Base-by-base conservation (phyloP, 495 filamentous ascomycete genomes). In the Tuber borchii region DNA sequence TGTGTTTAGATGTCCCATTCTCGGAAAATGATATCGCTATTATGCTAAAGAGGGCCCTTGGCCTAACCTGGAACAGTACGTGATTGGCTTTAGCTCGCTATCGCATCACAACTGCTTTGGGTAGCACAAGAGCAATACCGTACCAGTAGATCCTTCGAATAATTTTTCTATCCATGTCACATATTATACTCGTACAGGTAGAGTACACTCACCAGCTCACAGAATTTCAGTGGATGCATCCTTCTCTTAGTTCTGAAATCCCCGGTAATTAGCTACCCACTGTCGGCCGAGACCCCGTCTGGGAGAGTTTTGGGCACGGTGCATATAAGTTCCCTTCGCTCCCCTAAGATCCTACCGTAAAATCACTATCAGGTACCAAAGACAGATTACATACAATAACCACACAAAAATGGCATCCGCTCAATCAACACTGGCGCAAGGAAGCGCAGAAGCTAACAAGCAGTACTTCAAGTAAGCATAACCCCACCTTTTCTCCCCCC, bases 391-490 rank as follows among this genome's bases (percentile, higher is more conserved):
- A 17, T 65, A 17, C 12, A 6, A 31, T 17, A 65, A 14, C 12
- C 31, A 17, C 16, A 65, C n/a, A 34, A 61, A 17, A 65, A 65
- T 65, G 26, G 26, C 12, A 8, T 65, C 56, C 2, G 17, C 56
- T 34, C 56, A 65, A 34, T 5, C 26, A 65, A 65, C 56, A 14
- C 34, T 65, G 2, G 56, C 26, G 19, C 56, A 65, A 34, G 56
- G 26, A 26, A 65, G 56, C 34, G 42, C 77, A n/a, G 78, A 79
- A 65, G 73, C n/a, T 19, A 79, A 79, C 40, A 79, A 70, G 68
- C 74, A 75, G 43, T 79, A 73, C 46, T 79, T 79, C 40, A 79
- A 79, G 78, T 79, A 79, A 19, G 6, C 75, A 51, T 26, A 46
- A 12, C 46, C 70, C 48, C 40, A 16, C 37, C 45, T 12, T 70